Evolutionary conservation across 106 monocot genomes (phyloP).

Genomic region (Allium cepa): DNA sequence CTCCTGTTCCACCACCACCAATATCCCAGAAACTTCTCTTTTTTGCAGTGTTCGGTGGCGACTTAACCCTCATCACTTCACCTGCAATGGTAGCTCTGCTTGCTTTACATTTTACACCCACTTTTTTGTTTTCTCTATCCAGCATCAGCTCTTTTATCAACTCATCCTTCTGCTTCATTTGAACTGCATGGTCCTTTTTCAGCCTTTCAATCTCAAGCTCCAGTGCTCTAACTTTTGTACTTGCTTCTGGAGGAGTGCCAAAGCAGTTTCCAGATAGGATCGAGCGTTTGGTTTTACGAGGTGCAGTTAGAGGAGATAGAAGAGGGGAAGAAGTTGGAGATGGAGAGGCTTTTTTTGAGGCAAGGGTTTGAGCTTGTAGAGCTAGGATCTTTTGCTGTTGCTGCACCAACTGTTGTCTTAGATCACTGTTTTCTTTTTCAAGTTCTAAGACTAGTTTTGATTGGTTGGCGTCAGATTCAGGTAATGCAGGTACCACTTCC

Average conservation of each 20-base stretch:
- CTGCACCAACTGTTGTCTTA: slow-evolving; percentile 60
- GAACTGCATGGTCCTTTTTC: slow-evolving; percentile 47
- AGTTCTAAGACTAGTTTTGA: slow-evolving; percentile 70
- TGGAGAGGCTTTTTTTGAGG: slow-evolving; percentile 32
- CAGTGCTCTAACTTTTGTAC: slow-evolving; percentile 18
- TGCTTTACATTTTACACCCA: slow-evolving; percentile 23
- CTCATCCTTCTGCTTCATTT: slow-evolving; percentile 66
- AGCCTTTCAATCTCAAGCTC: slow-evolving; percentile 52
- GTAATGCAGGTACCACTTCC: slow-evolving; percentile 34
- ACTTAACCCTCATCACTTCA: slow-evolving; percentile 50
- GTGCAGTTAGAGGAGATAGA: slow-evolving; percentile 24
- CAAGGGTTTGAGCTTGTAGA: slow-evolving; percentile 56
- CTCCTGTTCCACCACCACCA: slow-evolving; percentile 29
- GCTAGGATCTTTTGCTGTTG: slow-evolving; percentile 73
- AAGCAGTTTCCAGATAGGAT: slow-evolving; percentile 64
- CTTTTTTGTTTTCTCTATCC: slow-evolving; percentile 3
- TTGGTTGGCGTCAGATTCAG: slow-evolving; percentile 50
- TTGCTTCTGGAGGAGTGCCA: slow-evolving; percentile 49
- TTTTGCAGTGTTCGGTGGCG: slow-evolving; percentile 52
- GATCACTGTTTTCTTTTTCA: slow-evolving; percentile 78
- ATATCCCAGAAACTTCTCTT: slow-evolving; percentile 96
- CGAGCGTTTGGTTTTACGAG: slow-evolving; percentile 43
- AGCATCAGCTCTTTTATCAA: slow-evolving; percentile 43
- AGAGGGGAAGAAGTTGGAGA: slow-evolving; percentile 6
- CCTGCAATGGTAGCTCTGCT: background rate